Base-by-base conservation (phyloP, 352 stramenopile species). In the Phytophthora crassamura region DNA sequence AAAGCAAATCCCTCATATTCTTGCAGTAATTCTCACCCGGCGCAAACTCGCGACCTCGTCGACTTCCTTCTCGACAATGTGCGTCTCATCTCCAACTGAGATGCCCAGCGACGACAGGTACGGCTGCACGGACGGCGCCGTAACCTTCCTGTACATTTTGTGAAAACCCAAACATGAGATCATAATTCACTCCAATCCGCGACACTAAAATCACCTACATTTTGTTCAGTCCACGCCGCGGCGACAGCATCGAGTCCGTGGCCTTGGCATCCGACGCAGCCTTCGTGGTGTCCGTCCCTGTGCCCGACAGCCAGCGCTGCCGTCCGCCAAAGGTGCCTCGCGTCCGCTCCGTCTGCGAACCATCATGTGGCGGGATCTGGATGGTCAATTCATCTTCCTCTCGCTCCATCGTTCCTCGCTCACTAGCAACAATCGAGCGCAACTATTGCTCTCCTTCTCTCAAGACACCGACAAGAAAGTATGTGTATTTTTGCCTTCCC, bases 21-120 rank as follows among this genome's bases (percentile, higher is more conserved):
- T 34, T 46, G 22, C 25, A 30, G 25, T 4, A 30, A 30, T 30
- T 30, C 72, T 41, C 61, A 93, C 81, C 40, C 86, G 75, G 7
- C 83, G 83, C 7, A 93, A 67, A 61, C 75, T 76, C 4, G 82
- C 69, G 22, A 93, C 73, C 64, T 94, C 86, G 56, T 94, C 88
- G 8, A 89, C 74, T 65, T 94, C 84, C 40, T 89, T 90, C 45
- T 93, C 84, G 7, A 94, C 82, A 52, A 94, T 90, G 20, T 92
- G 82, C 15, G 80, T 80, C 56, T 94, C 86, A 25, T 92, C 83
- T 9, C 86, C 86, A 15, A 94, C 78, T 7, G 75, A 15, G 50
- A 91, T 90, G 7, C 86, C 86, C 47, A 94, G 79, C 10, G 83
- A 91, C 8, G 79, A 85, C 46, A 94, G 57, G 43, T 90, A 94